These are phyloP conservation scores for Starmera quercuum DNA, from an alignment of 805 yeast species.

Conservation along the genomic window DNA sequence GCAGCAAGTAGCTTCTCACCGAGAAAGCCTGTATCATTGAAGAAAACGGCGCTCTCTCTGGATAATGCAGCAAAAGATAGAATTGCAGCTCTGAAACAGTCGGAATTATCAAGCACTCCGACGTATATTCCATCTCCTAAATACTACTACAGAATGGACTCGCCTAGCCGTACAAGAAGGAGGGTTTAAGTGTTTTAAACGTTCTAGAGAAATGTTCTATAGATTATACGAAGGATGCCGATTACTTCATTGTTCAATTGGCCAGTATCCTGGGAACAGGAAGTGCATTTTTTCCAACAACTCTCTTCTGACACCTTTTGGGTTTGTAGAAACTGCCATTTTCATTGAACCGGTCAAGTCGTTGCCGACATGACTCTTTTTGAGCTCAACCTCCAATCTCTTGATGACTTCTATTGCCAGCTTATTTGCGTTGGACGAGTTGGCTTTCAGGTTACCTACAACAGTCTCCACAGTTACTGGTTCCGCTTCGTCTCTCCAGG, in stretches of 20 bases:
- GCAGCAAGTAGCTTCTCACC: slow-evolving; percentile 13
- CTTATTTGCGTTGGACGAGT: slow-evolving; percentile 76
- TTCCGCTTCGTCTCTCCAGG: slow-evolving; percentile 94
- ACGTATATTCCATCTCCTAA: slow-evolving; percentile 23
- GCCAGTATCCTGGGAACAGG: slow-evolving; percentile 91
- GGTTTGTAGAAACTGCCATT: slow-evolving; percentile 70
- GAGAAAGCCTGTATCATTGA: slow-evolving; percentile 16
- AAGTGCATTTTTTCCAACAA: slow-evolving; percentile 75
- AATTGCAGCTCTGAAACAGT: neutral
- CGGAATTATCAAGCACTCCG: slow-evolving; percentile 10
- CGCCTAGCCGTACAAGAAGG: slow-evolving; percentile 22
- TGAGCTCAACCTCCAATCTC: slow-evolving; percentile 54
- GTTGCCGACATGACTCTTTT: slow-evolving; percentile 56
- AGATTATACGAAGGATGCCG: too few species aligned
- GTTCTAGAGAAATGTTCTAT: too few species aligned
- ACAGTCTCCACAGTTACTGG: slow-evolving; percentile 98
- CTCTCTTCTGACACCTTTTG: slow-evolving; percentile 64
- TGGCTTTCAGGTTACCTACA: slow-evolving; percentile 82
- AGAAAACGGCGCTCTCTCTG: neutral
- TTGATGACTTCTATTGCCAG: slow-evolving; percentile 66
- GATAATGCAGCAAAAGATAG: neutral
- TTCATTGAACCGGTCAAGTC: slow-evolving; percentile 72
- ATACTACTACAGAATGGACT: slow-evolving; percentile 22
- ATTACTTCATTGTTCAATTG: slow-evolving; percentile 16
- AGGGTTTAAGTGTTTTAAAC: too few species aligned